Percentiles rank a stretch among this genome's conserved stretches.
Conservation (phyloP, 768 basidiomycete species). For the Tylopilus plumbeoviolaceoides region DNA sequence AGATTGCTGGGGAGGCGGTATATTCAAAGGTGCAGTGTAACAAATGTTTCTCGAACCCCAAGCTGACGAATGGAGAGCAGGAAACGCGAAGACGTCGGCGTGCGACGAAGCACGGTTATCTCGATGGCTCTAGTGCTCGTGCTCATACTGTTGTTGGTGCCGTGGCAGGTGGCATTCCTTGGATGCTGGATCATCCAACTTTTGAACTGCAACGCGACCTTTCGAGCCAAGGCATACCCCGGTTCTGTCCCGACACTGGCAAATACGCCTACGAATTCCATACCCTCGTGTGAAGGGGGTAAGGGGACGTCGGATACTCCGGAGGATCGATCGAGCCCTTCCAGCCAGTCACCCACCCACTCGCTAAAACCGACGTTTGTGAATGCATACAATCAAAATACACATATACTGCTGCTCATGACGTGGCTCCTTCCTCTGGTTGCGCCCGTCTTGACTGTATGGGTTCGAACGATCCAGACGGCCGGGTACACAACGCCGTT, state of each 20-base stretch:
- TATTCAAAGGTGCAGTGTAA: conserved; percentile 13
- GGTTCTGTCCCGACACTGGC: conserved; percentile 26
- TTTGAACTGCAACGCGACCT: conserved; percentile 49
- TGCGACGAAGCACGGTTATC: conserved; percentile 46
- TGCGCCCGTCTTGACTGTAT: conserved; percentile 78
- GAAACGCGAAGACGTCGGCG: conserved; percentile 32
- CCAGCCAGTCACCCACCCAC: background rate
- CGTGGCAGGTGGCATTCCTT: conserved; percentile 89
- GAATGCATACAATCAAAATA: conserved; percentile 45
- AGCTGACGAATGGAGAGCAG: conserved; percentile 8
- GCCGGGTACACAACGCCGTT: conserved; percentile 79
- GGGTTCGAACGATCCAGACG: conserved; percentile 82
- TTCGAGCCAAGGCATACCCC: conserved; percentile 11
- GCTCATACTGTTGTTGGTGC: conserved; percentile 73
- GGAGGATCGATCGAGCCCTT: background rate
- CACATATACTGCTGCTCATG: conserved; percentile 69
- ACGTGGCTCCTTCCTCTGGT: conserved; percentile 76
- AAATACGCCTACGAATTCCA: conserved; percentile 22
- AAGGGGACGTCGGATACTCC: conserved; percentile 3
- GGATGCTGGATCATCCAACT: conserved; percentile 80
- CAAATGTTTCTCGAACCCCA: background rate
- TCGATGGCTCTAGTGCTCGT: conserved; percentile 60
- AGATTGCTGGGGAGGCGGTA: conserved; percentile 14
- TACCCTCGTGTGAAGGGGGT: conserved; percentile 15
- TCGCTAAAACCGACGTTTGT: conserved; percentile 4